phyloP scores from a whole-genome alignment of 345 rosid genomes.

The Salix exigua region DNA sequence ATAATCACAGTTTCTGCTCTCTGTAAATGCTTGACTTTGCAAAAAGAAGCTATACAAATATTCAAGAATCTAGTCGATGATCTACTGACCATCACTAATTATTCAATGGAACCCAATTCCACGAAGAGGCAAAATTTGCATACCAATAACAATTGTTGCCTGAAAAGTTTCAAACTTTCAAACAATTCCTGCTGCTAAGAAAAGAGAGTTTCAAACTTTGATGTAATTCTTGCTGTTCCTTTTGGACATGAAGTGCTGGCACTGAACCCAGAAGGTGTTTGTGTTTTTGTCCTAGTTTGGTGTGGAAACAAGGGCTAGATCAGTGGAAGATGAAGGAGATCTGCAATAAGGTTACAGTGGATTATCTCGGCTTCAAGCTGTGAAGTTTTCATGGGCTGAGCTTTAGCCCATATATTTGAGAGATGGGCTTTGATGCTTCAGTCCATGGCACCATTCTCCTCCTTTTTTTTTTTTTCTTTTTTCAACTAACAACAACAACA shows the following conservation, averaged over 20 bases:
- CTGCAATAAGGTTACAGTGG: neutral
- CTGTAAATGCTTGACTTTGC: slow-evolving; percentile 47
- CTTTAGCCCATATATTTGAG: neutral
- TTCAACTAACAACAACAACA: too few relatives aligned
- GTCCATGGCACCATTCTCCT: neutral
- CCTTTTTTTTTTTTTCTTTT: neutral
- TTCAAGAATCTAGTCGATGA: slow-evolving; percentile 66
- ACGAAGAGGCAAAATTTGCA: neutral
- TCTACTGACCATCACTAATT: slow-evolving; percentile 9
- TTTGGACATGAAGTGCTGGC: neutral
- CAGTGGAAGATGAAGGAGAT: neutral
- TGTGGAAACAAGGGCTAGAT: neutral
- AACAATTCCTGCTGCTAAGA: neutral
- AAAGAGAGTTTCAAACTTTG: neutral
- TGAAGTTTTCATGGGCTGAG: neutral
- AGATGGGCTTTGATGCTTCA: neutral
- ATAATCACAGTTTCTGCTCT: slow-evolving; percentile 58
- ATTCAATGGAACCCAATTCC: neutral
- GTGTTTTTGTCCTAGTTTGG: neutral
- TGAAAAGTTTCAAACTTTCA: neutral
- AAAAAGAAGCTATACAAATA: slow-evolving; percentile 52
- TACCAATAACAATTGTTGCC: neutral
- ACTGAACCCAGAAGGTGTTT: neutral
- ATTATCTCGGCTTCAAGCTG: neutral
- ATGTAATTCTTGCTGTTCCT: neutral